Conservation (phyloP, 2,329 filamentous ascomycete genomes). For the Pseudogymnoascus sp. region DNA sequence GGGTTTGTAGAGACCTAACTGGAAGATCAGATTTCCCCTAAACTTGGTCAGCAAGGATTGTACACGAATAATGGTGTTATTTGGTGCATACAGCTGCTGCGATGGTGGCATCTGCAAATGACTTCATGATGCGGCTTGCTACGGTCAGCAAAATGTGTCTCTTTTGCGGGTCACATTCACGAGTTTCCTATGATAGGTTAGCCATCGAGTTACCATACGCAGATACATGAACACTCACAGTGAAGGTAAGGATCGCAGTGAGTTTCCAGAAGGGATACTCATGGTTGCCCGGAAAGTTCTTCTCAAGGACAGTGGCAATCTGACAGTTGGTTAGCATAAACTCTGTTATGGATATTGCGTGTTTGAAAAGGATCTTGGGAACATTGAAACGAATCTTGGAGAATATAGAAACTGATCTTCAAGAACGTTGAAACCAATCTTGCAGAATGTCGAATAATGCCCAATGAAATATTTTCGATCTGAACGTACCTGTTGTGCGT, state of each 20-base stretch:
- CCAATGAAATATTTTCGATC: neutral
- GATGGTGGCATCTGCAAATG: conserved; percentile 26
- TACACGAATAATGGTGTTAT: too few species aligned
- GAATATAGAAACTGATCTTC: conserved; percentile 17
- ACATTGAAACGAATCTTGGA: conserved; percentile 11
- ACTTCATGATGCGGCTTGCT: conserved; percentile 13
- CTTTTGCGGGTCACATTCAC: conserved; percentile 22
- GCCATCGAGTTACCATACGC: neutral
- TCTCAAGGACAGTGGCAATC: conserved; percentile 29
- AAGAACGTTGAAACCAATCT: neutral
- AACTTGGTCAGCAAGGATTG: neutral
- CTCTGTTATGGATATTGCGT: neutral
- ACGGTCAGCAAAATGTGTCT: conserved; percentile 20
- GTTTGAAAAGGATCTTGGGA: conserved; percentile 16
- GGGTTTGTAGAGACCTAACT: conserved; percentile 26
- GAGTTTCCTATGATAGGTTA: neutral
- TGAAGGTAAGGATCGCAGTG: conserved; percentile 25
- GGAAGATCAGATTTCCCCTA: conserved; percentile 14
- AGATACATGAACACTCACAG: conserved; percentile 19
- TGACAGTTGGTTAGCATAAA: neutral
- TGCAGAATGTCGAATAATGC: neutral
- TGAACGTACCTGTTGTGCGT: conserved; percentile 26
- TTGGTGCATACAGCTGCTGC: conserved; percentile 22
- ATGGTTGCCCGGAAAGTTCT: conserved; percentile 26
- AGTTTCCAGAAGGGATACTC: conserved; percentile 30